These are phyloP conservation scores for Cladosporium oxysporum DNA, from an alignment of 2,329 filamentous ascomycete genomes.

Conservation along the genomic window DNA sequence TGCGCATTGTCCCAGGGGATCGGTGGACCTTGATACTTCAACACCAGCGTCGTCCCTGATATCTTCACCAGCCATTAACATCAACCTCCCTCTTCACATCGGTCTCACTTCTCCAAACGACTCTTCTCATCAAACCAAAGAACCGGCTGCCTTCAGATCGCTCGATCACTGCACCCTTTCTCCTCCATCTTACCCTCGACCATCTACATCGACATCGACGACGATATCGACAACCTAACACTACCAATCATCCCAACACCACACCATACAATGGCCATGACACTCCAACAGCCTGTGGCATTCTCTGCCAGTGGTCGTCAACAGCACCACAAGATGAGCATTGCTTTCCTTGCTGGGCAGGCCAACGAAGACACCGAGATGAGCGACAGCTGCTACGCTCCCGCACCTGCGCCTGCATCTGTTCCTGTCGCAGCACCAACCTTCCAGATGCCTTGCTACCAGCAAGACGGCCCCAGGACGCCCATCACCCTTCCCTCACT, in stretches of 20 bases:
- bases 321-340: conserved; percentile 20
- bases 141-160: conserved; percentile 19
- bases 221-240: no score
- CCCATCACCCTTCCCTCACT: conserved; percentile 17
- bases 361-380: conserved; percentile 16
- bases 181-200: neutral
- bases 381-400: conserved; percentile 13
- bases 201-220: conserved; percentile 1
- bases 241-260: neutral
- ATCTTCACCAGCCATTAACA: conserved; percentile 19
- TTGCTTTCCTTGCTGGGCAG: conserved; percentile 11
- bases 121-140: conserved; percentile 20
- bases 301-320: conserved; percentile 13
- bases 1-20: conserved; percentile 19
- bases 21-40: conserved; percentile 18
- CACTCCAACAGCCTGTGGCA: conserved; percentile 14
- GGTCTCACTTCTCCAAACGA: conserved; percentile 17
- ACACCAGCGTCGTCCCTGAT: conserved; percentile 16
- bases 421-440: neutral
- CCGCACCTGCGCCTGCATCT: conserved; percentile 10
- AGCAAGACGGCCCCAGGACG: conserved; percentile 11
- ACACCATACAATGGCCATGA: conserved; percentile 16
- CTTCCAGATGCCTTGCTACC: conserved; percentile 20
- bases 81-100: conserved; percentile 20
- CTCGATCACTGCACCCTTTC: conserved; percentile 12